These are phyloP conservation scores for Cylindrotheca fusiformis DNA, from an alignment of 108 stramenopile genomes.

Conservation along the genomic window DNA sequence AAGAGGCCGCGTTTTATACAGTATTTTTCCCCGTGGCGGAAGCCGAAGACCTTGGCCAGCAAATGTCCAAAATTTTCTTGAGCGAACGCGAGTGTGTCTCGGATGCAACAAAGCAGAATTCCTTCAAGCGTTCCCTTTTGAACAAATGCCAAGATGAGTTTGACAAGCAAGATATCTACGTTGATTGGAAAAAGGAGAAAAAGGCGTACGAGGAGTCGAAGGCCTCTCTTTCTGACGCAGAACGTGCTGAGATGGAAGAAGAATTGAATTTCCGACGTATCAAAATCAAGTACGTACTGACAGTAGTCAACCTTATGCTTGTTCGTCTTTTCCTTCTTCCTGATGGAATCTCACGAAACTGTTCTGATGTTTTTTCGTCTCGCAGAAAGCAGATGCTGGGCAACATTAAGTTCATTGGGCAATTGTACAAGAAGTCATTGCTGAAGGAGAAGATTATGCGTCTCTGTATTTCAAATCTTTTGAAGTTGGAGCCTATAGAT, in stretches of 20 bases:
- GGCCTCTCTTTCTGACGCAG: constrained; percentile 56
- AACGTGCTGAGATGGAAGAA: constrained; percentile 63
- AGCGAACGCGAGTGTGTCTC: constrained; percentile 64
- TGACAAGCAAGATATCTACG: constrained; percentile 80
- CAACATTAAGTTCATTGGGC: constrained; percentile 96
- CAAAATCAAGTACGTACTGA: constrained; percentile 68
- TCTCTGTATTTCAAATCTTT: constrained; percentile 75
- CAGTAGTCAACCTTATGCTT: too few species aligned
- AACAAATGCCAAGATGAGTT: constrained; percentile 93
- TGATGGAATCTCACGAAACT: background rate
- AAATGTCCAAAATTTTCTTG: constrained; percentile 73
- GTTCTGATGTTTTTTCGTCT: background rate
- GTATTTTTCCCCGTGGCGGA: constrained; percentile 73
- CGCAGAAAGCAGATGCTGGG: constrained; percentile 86
- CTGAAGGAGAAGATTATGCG: constrained; percentile 94
- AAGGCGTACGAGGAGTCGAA: constrained; percentile 65
- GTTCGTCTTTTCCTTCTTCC: background rate
- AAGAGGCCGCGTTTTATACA: constrained; percentile 52
- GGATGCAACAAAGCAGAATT: constrained; percentile 75
- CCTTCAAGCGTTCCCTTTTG: constrained; percentile 82
- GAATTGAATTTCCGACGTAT: constrained; percentile 81
- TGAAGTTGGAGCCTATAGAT: constrained; percentile 69
- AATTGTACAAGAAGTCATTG: constrained; percentile 93
- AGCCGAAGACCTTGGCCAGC: constrained; percentile 75
- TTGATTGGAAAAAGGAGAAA: constrained; percentile 82